A percentile compares a stretch with the other conserved stretches of the same genome.
Conservation (phyloP, 805 yeast species). For the Cyberlindnera mississippiensis region DNA sequence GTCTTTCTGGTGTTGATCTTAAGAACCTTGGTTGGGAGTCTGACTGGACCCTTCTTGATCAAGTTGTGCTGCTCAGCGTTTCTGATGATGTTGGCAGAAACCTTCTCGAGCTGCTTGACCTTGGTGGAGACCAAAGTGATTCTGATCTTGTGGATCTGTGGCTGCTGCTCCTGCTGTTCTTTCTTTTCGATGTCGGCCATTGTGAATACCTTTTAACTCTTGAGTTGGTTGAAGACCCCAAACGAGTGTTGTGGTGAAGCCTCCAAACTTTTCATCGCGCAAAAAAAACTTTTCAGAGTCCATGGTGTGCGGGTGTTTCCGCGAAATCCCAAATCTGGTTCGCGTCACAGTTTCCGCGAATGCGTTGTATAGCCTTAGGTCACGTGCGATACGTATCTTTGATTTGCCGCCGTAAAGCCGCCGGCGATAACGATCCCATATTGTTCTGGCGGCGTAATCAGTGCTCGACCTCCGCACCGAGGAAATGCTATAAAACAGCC, state of each 20-base stretch:
- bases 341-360: slow-evolving; percentile 2
- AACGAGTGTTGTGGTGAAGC: neutral
- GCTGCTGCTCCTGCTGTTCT: slow-evolving; percentile 70
- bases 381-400: neutral
- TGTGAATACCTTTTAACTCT: slow-evolving; percentile 40
- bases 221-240: slow-evolving; percentile 22
- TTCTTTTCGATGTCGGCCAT: slow-evolving; percentile 87
- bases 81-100: slow-evolving; percentile 82
- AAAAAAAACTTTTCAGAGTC: slow-evolving; percentile 19
- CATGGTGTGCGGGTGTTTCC: slow-evolving; percentile 21
- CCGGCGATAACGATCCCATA: slow-evolving; percentile 10
- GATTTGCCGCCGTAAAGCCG: slow-evolving; percentile 6
- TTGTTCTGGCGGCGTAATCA: neutral
- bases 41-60: slow-evolving; percentile 97
- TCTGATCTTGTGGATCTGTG: slow-evolving; percentile 93
- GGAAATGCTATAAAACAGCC: no score
- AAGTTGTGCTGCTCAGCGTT: slow-evolving; percentile 82
- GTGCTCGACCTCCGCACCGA: neutral
- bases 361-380: no score
- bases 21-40: slow-evolving; percentile 99
- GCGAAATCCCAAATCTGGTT: neutral
- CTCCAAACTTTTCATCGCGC: slow-evolving; percentile 10
- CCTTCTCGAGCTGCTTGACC: slow-evolving; percentile 97
- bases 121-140: slow-evolving; percentile 98
- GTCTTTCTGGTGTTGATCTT: slow-evolving; percentile 99